phyloP scores from a whole-genome alignment of 2,329 filamentous ascomycete genomes.

The Colletotrichum theobromicola region DNA sequence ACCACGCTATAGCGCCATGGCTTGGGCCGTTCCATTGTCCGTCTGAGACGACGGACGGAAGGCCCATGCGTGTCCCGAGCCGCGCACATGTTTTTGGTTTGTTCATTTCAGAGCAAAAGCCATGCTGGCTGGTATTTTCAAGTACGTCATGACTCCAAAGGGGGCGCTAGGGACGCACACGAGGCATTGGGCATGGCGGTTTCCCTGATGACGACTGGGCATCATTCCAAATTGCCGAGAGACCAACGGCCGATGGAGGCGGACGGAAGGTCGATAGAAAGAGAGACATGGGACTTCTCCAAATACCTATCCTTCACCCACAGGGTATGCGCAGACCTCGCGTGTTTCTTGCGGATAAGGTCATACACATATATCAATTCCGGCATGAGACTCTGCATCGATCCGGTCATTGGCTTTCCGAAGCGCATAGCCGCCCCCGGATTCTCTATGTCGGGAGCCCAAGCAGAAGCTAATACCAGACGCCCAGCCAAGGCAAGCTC shows the following conservation, averaged over 20 bases:
- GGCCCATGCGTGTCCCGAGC: background rate
- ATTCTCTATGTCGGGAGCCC: background rate
- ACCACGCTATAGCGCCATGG: background rate
- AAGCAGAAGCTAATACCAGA: background rate
- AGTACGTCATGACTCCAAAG: constrained; percentile 14
- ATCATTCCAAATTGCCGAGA: background rate
- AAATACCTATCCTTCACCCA: background rate
- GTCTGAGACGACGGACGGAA: background rate
- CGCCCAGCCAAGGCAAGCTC: background rate
- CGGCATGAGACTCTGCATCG: background rate
- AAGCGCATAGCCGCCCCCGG: constrained; percentile 15
- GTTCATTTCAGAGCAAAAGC: background rate
- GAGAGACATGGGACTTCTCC: background rate
- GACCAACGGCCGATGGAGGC: background rate
- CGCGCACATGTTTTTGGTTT: background rate
- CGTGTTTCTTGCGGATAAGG: background rate
- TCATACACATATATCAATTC: background rate
- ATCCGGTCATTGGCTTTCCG: background rate
- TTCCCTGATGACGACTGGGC: background rate
- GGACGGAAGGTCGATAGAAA: background rate
- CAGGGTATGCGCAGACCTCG: background rate
- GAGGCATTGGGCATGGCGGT: background rate
- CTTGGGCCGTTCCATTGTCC: background rate
- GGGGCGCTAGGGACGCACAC: background rate
- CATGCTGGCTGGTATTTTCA: background rate